These are phyloP conservation scores for Peronospora tabacina DNA, from an alignment of 352 stramenopile species.

Conservation along the genomic window DNA sequence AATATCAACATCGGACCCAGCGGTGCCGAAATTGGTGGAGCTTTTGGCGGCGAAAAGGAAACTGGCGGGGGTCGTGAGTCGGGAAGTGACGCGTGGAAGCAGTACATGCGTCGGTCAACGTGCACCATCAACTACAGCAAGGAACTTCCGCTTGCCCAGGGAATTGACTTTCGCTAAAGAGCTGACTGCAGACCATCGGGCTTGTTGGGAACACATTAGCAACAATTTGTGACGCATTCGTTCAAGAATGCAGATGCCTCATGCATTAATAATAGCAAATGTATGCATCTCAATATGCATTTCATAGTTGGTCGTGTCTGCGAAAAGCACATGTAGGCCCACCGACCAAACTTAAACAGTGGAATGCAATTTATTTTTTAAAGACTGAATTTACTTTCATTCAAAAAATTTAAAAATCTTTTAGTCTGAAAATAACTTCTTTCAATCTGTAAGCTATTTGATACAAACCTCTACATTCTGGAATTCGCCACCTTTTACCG, in stretches of 20 bases:
- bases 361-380: too few species aligned
- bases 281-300: too few species aligned
- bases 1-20: slow-evolving; percentile 91
- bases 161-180: slow-evolving; percentile 87
- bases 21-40: slow-evolving; percentile 88
- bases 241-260: too few species aligned
- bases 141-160: slow-evolving; percentile 86
- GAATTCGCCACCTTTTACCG: slow-evolving; percentile 3
- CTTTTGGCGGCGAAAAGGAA: slow-evolving; percentile 90
- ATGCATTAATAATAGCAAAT: too few species aligned
- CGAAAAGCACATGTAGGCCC: too few species aligned
- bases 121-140: slow-evolving; percentile 92
- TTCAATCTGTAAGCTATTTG: too few species aligned
- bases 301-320: too few species aligned
- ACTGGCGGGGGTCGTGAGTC: slow-evolving; percentile 88
- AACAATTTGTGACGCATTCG: background rate
- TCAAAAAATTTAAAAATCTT: too few species aligned
- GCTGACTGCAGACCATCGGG: background rate
- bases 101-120: slow-evolving; percentile 92
- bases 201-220: slow-evolving; percentile 10
- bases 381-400: too few species aligned
- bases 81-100: slow-evolving; percentile 89
- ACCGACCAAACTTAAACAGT: too few species aligned
- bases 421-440: too few species aligned
- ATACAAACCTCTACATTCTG: slow-evolving; percentile 9